phyloP scores from a whole-genome alignment of 805 yeast species.

The Starmerella khaoyaiensis region DNA sequence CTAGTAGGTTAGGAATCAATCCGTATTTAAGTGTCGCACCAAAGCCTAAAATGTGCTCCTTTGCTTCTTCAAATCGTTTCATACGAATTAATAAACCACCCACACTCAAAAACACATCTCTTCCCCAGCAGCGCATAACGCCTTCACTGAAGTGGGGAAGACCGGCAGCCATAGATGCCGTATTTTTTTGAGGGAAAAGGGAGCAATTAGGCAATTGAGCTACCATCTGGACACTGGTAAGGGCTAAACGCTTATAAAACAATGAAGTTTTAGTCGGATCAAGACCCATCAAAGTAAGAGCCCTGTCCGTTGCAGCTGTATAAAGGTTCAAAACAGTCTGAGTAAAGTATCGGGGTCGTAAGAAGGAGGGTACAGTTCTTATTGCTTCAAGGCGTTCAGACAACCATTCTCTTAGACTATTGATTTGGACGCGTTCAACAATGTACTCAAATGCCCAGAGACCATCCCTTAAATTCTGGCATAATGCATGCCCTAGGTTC shows the following conservation, averaged over 20 bases:
- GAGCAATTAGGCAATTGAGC: constrained; percentile 65
- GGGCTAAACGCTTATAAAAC: constrained; percentile 66
- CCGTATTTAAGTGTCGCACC: constrained; percentile 92
- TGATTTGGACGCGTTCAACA: constrained; percentile 41
- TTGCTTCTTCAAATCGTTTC: constrained; percentile 69
- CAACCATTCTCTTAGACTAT: constrained; percentile 53
- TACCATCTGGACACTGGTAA: constrained; percentile 78
- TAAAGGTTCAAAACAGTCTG: constrained; percentile 70
- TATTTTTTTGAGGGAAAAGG: constrained; percentile 43
- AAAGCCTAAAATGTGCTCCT: constrained; percentile 66
- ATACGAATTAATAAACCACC: constrained; percentile 72
- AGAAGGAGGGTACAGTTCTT: constrained; percentile 46
- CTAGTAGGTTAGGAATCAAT: constrained; percentile 80
- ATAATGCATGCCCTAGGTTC: constrained; percentile 71
- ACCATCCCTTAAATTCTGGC: constrained; percentile 70
- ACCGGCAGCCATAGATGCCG: constrained; percentile 87
- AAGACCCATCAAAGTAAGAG: constrained; percentile 40
- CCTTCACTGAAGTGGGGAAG: constrained; percentile 84
- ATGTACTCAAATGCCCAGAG: constrained; percentile 80
- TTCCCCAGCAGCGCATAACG: constrained; percentile 97
- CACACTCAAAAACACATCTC: constrained; percentile 82
- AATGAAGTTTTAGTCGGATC: constrained; percentile 42
- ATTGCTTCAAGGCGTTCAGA: constrained; percentile 43
- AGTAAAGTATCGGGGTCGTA: constrained; percentile 80
- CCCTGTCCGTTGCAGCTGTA: constrained; percentile 62